Conservation (phyloP, 352 stramenopile genomes). For the Pythium sukuiense region DNA sequence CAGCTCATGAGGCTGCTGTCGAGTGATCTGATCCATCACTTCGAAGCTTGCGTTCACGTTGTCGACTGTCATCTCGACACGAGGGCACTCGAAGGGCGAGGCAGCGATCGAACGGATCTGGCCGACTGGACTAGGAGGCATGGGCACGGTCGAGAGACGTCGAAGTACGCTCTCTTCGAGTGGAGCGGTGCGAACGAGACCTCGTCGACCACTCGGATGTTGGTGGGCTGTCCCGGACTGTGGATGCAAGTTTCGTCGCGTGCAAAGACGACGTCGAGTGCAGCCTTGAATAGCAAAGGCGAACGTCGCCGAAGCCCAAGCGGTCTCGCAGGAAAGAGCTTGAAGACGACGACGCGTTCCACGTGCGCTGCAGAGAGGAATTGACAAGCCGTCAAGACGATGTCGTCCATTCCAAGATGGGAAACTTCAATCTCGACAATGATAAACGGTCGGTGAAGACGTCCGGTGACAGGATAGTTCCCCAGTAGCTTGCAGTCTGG, state of each 20-base stretch:
- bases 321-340: not conserved
- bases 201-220: not conserved
- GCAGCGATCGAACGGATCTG: not conserved
- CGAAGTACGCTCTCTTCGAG: not conserved
- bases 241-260: not conserved
- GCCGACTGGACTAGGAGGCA: not conserved
- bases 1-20: not conserved
- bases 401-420: not conserved
- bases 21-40: not conserved
- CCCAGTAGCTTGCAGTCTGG: no score
- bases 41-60: no score
- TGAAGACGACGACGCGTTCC: not conserved
- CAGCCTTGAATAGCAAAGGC: not conserved
- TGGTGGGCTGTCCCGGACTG: not conserved
- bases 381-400: not conserved
- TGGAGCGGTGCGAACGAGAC: not conserved
- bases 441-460: not conserved
- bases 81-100: not conserved
- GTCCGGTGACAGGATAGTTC: no score
- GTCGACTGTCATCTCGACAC: not conserved
- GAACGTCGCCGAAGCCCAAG: not conserved
- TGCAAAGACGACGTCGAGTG: conserved; percentile 2
- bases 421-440: conserved; percentile 6
- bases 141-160: not conserved
- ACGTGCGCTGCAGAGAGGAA: not conserved